Percentiles rank a stretch among this genome's conserved stretches.
Evolutionary conservation across 192 early-diverging fungal genomes (phyloP).

Genomic region (Backusella macrospora): DNA sequence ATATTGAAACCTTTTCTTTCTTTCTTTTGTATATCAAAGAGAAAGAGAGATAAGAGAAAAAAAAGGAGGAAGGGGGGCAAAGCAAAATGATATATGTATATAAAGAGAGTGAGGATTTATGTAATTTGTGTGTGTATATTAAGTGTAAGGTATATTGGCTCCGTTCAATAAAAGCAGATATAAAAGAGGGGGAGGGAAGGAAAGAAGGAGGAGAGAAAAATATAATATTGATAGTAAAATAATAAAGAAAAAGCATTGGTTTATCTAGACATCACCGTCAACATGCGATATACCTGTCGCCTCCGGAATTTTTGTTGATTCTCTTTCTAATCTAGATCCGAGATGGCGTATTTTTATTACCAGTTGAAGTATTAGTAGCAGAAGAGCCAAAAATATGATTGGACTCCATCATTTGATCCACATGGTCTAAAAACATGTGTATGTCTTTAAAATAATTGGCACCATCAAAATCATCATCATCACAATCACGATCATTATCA

Average conservation of each 20-base stretch:
- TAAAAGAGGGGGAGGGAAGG: neutral
- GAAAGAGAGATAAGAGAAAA: too few species aligned
- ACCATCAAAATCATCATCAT: neutral
- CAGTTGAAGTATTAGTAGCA: neutral
- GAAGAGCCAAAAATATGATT: neutral
- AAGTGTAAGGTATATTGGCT: too few species aligned
- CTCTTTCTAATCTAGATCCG: neutral
- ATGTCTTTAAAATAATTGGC: neutral
- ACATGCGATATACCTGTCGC: neutral
- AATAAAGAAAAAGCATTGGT: neutral
- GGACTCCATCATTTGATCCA: constrained; percentile 6
- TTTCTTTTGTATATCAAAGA: too few species aligned
- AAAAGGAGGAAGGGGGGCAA: too few species aligned
- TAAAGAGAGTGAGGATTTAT: too few species aligned
- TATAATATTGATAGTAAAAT: too few species aligned
- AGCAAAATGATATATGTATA: too few species aligned
- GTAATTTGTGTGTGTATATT: too few species aligned
- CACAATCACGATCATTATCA: neutral
- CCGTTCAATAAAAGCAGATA: too few species aligned
- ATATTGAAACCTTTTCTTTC: too few species aligned
- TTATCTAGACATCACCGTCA: neutral
- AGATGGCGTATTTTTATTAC: neutral
- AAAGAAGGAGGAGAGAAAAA: neutral
- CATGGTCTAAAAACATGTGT: constrained; percentile 16
- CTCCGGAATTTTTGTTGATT: neutral